These are phyloP conservation scores for Candida glaebosa DNA, from an alignment of 805 yeast genomes.

Conservation along the genomic window DNA sequence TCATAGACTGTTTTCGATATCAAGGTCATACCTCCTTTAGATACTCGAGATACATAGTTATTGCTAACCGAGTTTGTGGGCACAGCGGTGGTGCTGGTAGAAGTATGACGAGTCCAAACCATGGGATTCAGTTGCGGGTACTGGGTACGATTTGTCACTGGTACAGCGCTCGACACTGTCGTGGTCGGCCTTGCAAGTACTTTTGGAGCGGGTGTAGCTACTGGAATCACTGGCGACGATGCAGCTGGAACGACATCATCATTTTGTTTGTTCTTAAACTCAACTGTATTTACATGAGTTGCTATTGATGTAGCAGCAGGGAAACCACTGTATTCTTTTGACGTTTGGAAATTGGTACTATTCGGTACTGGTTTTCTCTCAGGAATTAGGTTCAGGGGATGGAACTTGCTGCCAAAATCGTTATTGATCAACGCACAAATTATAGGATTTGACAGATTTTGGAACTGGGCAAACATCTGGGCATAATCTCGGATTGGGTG, in stretches of 20 bases:
- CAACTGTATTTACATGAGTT: background rate
- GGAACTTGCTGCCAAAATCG: background rate
- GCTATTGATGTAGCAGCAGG: background rate
- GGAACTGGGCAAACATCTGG: background rate
- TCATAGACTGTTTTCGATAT: constrained; percentile 2
- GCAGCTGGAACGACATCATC: background rate
- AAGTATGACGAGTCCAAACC: background rate
- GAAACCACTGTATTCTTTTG: background rate
- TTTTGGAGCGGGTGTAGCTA: background rate
- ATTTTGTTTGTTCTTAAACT: too few species aligned
- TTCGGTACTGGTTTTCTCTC: background rate
- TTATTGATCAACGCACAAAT: background rate
- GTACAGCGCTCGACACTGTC: background rate
- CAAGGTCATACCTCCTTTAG: constrained; percentile 5
- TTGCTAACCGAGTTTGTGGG: background rate
- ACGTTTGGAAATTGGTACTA: background rate
- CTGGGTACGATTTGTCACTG: background rate
- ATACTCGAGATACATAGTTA: constrained; percentile 1
- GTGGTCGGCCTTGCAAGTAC: background rate
- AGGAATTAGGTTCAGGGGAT: constrained; percentile 1
- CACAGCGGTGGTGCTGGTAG: background rate
- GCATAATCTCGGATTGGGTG: background rate
- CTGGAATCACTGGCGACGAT: background rate
- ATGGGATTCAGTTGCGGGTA: background rate
- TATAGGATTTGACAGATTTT: background rate